Evolutionary conservation across 768 basidiomycete genomes (phyloP).

Genomic region (Hypholoma sublateritium): DNA sequence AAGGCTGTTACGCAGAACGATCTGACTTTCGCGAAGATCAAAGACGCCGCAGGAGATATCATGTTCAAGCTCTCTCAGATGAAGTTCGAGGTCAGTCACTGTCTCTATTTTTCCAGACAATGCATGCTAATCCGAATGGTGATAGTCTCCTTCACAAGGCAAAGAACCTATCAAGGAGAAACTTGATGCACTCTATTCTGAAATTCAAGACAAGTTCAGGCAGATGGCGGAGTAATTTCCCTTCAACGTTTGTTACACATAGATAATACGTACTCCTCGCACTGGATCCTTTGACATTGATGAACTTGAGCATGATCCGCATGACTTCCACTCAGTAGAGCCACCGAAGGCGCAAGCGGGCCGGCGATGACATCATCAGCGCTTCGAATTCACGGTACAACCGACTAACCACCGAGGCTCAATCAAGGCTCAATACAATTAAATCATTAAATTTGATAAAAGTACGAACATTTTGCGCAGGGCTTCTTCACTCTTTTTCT

Average conservation of each 20-base stretch:
- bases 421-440: no score
- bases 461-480: neutral
- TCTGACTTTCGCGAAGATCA: slow-evolving; percentile 83
- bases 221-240: slow-evolving; percentile 65
- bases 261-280: slow-evolving; percentile 20
- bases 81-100: slow-evolving; percentile 86
- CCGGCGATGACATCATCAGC: neutral
- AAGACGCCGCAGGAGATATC: slow-evolving; percentile 81
- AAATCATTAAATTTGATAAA: neutral
- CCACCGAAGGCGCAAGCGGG: neutral
- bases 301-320: neutral
- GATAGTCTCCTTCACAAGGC: slow-evolving; percentile 87
- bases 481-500: neutral
- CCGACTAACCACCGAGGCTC: neutral
- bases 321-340: no score
- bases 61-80: slow-evolving; percentile 99
- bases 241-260: no score
- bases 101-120: neutral
- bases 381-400: neutral
- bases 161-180: slow-evolving; percentile 81
- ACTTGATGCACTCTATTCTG: slow-evolving; percentile 74
- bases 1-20: slow-evolving; percentile 83
- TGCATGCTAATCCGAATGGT: slow-evolving; percentile 3
- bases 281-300: neutral
- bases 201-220: slow-evolving; percentile 93